Percentiles rank a stretch among this genome's conserved stretches.
Evolutionary conservation across 208 protist genomes (phyloP).

Genomic region (Strigomonas oncopelti): DNA sequence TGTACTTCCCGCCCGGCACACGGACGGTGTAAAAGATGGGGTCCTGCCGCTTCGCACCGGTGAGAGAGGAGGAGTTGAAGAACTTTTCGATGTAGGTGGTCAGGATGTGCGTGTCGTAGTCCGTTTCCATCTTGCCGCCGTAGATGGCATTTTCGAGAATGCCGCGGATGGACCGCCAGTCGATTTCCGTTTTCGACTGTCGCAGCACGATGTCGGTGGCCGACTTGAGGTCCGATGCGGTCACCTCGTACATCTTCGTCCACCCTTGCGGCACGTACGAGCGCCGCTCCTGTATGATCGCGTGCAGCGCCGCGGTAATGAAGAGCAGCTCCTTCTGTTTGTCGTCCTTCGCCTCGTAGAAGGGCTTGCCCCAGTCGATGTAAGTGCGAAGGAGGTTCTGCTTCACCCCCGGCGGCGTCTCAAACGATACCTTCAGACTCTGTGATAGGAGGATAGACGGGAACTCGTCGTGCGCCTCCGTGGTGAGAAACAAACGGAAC

Average conservation of each 20-base stretch:
- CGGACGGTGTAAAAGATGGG: slow-evolving; percentile 52
- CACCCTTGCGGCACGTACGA: slow-evolving; percentile 97
- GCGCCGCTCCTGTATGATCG: slow-evolving; percentile 95
- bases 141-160: slow-evolving; percentile 95
- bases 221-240: slow-evolving; percentile 90
- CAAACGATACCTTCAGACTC: slow-evolving; percentile 95
- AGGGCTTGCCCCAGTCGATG: slow-evolving; percentile 69
- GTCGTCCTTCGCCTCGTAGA: slow-evolving; percentile 51
- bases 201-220: slow-evolving; percentile 88
- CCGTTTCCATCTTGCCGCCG: slow-evolving; percentile 95
- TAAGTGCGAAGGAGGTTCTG: slow-evolving; percentile 95
- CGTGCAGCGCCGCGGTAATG: slow-evolving; percentile 93
- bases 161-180: slow-evolving; percentile 92
- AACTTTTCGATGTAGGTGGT: slow-evolving; percentile 88
- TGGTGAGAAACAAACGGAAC: slow-evolving; percentile 96
- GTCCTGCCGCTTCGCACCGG: slow-evolving; percentile 48
- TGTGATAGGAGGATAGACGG: slow-evolving; percentile 92
- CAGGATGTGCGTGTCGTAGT: slow-evolving; percentile 91
- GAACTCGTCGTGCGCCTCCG: slow-evolving; percentile 93
- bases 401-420: slow-evolving; percentile 94
- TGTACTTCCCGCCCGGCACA: slow-evolving; percentile 62
- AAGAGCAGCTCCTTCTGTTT: slow-evolving; percentile 91
- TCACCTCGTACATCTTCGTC: slow-evolving; percentile 97
- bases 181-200: slow-evolving; percentile 46
- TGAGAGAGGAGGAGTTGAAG: slow-evolving; percentile 72